phyloP scores from a whole-genome alignment of 202 grass and related monocot genomes.

The Zizania palustris region DNA sequence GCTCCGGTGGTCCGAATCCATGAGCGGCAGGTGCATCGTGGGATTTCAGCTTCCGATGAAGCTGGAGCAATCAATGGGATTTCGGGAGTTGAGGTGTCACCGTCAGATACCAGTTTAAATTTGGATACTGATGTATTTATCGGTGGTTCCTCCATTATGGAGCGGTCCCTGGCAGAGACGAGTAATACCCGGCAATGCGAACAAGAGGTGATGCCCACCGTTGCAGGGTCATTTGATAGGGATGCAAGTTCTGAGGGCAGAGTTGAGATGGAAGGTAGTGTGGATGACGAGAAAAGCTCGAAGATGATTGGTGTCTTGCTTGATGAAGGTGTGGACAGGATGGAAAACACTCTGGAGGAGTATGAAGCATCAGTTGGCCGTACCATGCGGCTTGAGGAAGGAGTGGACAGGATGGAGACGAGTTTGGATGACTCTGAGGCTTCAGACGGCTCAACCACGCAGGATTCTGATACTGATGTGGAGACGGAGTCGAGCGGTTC shows the following conservation, averaged over 20 bases:
- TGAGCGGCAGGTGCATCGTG: not conserved
- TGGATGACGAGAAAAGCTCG: slow-evolving; percentile 14
- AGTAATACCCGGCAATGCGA: not conserved
- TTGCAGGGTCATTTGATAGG: slow-evolving; percentile 12
- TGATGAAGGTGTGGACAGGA: slow-evolving; percentile 23
- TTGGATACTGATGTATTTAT: slow-evolving; percentile 14
- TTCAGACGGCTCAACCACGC: slow-evolving; percentile 63
- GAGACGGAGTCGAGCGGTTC: slow-evolving; percentile 70
- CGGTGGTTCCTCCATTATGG: slow-evolving; percentile 21
- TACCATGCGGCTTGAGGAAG: slow-evolving; percentile 22
- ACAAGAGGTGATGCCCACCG: slow-evolving; percentile 2
- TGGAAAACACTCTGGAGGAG: slow-evolving; percentile 22
- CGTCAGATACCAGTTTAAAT: slow-evolving; percentile 46
- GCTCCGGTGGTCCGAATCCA: slow-evolving; percentile 12
- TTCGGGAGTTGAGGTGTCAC: slow-evolving; percentile 44
- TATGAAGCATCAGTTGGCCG: slow-evolving; percentile 25
- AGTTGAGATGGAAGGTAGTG: slow-evolving; percentile 16
- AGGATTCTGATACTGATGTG: slow-evolving; percentile 60
- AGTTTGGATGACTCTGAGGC: slow-evolving; percentile 57
- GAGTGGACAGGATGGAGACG: slow-evolving; percentile 49
- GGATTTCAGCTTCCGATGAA: slow-evolving; percentile 14
- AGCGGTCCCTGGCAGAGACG: slow-evolving; percentile 22
- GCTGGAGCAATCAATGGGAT: slow-evolving; percentile 36
- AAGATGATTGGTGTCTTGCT: slow-evolving; percentile 31
- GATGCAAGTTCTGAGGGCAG: slow-evolving; percentile 14